Percentiles rank a stretch among this genome's conserved stretches.
Evolutionary conservation across 768 basidiomycete species (phyloP).

Genomic region (Pleurotus cornucopiae): DNA sequence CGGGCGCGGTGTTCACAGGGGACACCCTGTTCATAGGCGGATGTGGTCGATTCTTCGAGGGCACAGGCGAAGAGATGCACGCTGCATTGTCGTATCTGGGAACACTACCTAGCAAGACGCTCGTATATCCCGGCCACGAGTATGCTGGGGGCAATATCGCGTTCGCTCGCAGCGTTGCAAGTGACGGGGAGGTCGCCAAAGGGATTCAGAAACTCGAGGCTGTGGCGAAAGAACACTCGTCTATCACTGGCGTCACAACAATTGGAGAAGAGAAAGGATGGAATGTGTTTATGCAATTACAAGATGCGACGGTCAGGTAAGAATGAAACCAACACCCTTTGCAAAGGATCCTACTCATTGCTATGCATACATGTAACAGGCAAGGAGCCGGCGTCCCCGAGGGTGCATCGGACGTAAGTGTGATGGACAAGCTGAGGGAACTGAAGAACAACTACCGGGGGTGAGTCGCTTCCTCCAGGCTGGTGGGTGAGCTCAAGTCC

Average conservation of each 20-base stretch:
- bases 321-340: constrained; percentile 17
- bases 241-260: constrained; percentile 79
- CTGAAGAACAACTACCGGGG: constrained; percentile 83
- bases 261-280: constrained; percentile 92
- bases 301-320: constrained; percentile 59
- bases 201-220: constrained; percentile 50
- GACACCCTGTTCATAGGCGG: constrained; percentile 89
- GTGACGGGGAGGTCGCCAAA: constrained; percentile 42
- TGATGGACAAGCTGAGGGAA: constrained; percentile 75
- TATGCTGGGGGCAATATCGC: constrained; percentile 75
- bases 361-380: constrained; percentile 30
- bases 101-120: constrained; percentile 71
- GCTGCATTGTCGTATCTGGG: constrained; percentile 66
- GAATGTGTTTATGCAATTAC: constrained; percentile 92
- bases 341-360: too few relatives aligned
- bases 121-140: constrained; percentile 89
- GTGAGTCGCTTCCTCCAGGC: constrained; percentile 26
- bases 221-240: constrained; percentile 52
- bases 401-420: constrained; percentile 41
- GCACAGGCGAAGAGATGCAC: constrained; percentile 77
- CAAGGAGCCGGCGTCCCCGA: constrained; percentile 37
- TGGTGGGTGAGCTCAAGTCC: too few relatives aligned
- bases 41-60: constrained; percentile 95
- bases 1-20: constrained; percentile 88
- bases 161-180: constrained; percentile 66